Conservation (phyloP, 345 rosid genomes). For the Iberis pinnata region DNA sequence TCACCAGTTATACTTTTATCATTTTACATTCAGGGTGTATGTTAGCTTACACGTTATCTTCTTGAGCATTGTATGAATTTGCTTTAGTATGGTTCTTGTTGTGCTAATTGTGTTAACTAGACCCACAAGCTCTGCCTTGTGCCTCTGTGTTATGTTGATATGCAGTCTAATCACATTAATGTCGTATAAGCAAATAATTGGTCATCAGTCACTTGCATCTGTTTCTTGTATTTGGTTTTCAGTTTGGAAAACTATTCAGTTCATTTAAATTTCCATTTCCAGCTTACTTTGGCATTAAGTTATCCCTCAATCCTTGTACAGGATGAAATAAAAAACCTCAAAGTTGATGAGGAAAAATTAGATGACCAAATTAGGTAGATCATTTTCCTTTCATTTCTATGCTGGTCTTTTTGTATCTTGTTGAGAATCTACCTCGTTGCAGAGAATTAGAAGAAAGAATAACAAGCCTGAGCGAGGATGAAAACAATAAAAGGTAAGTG, state of each 20-base stretch:
- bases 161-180: neutral
- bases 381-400: neutral
- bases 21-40: neutral
- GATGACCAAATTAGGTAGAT: constrained; percentile 33
- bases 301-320: constrained; percentile 26
- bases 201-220: constrained; percentile 12
- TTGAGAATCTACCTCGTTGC: constrained; percentile 37
- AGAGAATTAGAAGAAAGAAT: constrained; percentile 85
- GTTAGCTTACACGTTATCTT: constrained; percentile 7
- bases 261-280: neutral
- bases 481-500: constrained; percentile 65
- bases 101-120: neutral
- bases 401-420: constrained; percentile 13
- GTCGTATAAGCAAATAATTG: neutral
- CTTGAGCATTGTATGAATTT: constrained; percentile 14
- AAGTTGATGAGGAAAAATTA: constrained; percentile 52
- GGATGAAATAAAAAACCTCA: constrained; percentile 79
- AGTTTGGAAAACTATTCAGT: neutral
- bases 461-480: constrained; percentile 85
- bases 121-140: neutral
- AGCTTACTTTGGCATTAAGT: constrained; percentile 11
- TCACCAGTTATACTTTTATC: neutral
- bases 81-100: constrained; percentile 4
- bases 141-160: constrained; percentile 7
- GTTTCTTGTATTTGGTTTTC: constrained; percentile 4